A percentile compares a stretch with the other conserved stretches of the same genome.
phyloP scores from a whole-genome alignment of 768 basidiomycete genomes.

The Kondoa malvinella region DNA sequence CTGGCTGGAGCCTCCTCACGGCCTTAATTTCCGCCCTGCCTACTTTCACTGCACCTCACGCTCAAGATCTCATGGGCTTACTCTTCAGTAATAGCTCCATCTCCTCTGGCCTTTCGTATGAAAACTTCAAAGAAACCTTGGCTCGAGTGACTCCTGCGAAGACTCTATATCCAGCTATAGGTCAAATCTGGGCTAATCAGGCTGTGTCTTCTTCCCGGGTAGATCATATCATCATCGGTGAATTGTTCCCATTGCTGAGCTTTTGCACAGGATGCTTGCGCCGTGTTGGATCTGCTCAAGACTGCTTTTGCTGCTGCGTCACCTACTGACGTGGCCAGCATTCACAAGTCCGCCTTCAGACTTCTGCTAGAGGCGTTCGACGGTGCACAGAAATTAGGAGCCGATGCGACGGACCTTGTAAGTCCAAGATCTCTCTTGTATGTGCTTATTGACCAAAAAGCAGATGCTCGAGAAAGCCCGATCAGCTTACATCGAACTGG shows the following conservation, averaged over 20 bases:
- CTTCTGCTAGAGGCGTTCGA: constrained; percentile 66
- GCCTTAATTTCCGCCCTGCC: neutral
- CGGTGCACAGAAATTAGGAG: constrained; percentile 22
- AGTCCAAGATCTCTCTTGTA: neutral
- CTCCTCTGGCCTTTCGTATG: neutral
- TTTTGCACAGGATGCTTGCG: constrained; percentile 38
- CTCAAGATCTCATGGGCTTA: neutral
- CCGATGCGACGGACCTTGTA: neutral
- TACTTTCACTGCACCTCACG: neutral
- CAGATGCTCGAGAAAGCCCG: constrained; percentile 34
- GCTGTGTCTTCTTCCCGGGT: neutral
- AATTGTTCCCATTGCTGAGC: neutral
- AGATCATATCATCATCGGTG: neutral
- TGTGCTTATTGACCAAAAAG: constrained; percentile 27
- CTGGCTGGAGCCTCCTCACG: neutral
- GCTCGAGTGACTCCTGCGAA: constrained; percentile 40
- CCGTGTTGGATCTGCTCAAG: constrained; percentile 55
- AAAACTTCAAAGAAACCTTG: neutral
- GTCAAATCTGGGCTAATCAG: constrained; percentile 30
- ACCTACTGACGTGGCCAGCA: constrained; percentile 47
- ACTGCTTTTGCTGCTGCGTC: constrained; percentile 48
- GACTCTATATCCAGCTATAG: constrained; percentile 49
- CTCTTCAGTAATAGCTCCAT: neutral
- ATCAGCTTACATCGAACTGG: constrained; percentile 66
- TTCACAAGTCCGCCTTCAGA: constrained; percentile 53